Evolutionary conservation across 495 filamentous ascomycete species (phyloP).

Genomic region (Talaromyces liani): DNA sequence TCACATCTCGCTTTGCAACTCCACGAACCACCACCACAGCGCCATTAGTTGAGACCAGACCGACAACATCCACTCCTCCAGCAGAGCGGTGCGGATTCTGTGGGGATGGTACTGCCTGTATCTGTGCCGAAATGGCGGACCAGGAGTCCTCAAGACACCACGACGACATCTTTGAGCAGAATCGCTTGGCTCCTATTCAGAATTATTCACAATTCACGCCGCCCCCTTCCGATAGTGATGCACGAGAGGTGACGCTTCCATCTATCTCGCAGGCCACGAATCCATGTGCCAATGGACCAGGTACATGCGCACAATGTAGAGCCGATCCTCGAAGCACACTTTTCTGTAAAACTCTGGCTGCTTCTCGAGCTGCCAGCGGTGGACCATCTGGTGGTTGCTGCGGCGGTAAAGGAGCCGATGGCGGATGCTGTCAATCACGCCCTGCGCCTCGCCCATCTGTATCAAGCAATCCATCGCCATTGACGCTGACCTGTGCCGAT

Average conservation of each 20-base stretch:
- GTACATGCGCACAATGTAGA: constrained; percentile 73
- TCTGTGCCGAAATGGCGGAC: constrained; percentile 68
- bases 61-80: constrained; percentile 27
- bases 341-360: constrained; percentile 80
- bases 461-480: constrained; percentile 16
- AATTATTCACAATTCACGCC: constrained; percentile 56
- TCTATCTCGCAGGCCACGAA: constrained; percentile 38
- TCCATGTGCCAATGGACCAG: constrained; percentile 63
- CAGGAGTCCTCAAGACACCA: constrained; percentile 29
- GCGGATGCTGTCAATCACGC: constrained; percentile 45
- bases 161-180: constrained; percentile 29
- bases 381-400: constrained; percentile 40
- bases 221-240: constrained; percentile 61
- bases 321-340: constrained; percentile 71
- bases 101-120: constrained; percentile 72
- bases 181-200: constrained; percentile 38
- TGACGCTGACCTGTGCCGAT: constrained; percentile 61
- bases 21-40: constrained; percentile 20
- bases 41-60: constrained; percentile 19
- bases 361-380: constrained; percentile 42
- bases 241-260: constrained; percentile 37
- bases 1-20: constrained; percentile 57
- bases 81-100: constrained; percentile 81
- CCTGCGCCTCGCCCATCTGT: constrained; percentile 8
- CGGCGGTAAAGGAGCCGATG: constrained; percentile 35